A percentile compares a stretch with the other conserved stretches of the same genome.
Conservation (phyloP, 2,329 filamentous ascomycete genomes). For the Alternaria postmessia region DNA sequence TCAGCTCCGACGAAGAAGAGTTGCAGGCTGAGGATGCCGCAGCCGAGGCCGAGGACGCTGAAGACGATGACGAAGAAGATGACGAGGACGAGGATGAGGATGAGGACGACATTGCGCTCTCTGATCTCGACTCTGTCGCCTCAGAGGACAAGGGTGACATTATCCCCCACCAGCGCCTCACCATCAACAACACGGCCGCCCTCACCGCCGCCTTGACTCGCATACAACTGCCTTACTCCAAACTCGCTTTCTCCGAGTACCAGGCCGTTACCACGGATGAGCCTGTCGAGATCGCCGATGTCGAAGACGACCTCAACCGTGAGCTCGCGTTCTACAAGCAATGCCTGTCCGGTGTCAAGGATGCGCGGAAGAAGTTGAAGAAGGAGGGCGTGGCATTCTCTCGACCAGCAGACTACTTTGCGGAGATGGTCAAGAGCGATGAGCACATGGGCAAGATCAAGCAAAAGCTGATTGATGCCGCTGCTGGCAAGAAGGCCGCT, state of each 20-base stretch:
- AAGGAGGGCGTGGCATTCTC: conserved; percentile 87
- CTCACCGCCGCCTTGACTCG: conserved; percentile 82
- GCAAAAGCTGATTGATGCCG: conserved; percentile 89
- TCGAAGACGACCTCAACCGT: conserved; percentile 89
- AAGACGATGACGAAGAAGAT: conserved; percentile 41
- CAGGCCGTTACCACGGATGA: conserved; percentile 76
- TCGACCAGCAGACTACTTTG: conserved; percentile 93
- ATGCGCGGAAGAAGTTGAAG: conserved; percentile 76
- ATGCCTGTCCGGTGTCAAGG: conserved; percentile 78
- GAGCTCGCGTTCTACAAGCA: conserved; percentile 95
- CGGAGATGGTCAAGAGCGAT: conserved; percentile 98
- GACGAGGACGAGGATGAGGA: conserved; percentile 66
- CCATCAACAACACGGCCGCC: conserved; percentile 95
- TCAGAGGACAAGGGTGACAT: conserved; percentile 87
- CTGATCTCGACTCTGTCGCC: conserved; percentile 80
- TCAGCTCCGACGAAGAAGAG: conserved; percentile 48
- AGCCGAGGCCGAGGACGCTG: conserved; percentile 38
- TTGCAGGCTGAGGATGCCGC: conserved; percentile 36
- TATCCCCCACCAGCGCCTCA: conserved; percentile 88
- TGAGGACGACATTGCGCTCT: conserved; percentile 79
- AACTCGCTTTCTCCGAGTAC: conserved; percentile 82
- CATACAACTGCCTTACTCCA: conserved; percentile 73
- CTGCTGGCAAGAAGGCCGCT: conserved; percentile 88
- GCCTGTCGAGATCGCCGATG: conserved; percentile 78
- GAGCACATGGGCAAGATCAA: conserved; percentile 98